These are phyloP conservation scores for Alliaria petiolata DNA, from an alignment of 345 rosid genomes.

Conservation along the genomic window DNA sequence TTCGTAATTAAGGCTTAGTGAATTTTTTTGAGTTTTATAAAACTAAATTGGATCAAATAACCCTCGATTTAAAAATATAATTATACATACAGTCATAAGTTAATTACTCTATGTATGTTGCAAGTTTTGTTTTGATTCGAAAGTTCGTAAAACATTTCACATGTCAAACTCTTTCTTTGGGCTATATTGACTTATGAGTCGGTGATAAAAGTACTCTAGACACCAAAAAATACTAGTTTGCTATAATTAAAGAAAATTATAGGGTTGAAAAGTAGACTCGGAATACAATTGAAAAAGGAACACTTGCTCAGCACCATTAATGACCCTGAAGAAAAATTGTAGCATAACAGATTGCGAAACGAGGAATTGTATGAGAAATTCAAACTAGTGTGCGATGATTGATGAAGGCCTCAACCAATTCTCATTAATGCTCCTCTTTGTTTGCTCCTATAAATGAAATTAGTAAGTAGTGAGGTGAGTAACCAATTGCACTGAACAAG, in stretches of 20 bases:
- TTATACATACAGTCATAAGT: neutral
- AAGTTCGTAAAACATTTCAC: neutral
- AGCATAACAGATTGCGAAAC: neutral
- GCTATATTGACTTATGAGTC: neutral
- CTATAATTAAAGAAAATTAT: conserved; percentile 8
- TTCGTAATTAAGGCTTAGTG: neutral
- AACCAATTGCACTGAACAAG: conserved; percentile 6
- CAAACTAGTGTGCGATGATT: neutral
- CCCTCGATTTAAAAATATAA: neutral
- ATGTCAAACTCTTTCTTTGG: neutral
- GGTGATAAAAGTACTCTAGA: conserved; percentile 16
- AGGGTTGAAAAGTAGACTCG: conserved; percentile 17
- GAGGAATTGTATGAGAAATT: neutral
- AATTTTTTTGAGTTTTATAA: neutral
- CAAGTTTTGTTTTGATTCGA: neutral
- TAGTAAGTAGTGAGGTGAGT: neutral
- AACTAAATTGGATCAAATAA: neutral
- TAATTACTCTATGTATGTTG: neutral
- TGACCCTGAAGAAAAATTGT: conserved; percentile 9
- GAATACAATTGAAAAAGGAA: conserved; percentile 10
- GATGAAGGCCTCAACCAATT: conserved; percentile 25
- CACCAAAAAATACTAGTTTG: neutral
- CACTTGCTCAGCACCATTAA: conserved; percentile 15
- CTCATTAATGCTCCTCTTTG: conserved; percentile 12
- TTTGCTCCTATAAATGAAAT: conserved; percentile 14